phyloP scores from a whole-genome alignment of 345 rosid species.

The Linum usitatissimum region DNA sequence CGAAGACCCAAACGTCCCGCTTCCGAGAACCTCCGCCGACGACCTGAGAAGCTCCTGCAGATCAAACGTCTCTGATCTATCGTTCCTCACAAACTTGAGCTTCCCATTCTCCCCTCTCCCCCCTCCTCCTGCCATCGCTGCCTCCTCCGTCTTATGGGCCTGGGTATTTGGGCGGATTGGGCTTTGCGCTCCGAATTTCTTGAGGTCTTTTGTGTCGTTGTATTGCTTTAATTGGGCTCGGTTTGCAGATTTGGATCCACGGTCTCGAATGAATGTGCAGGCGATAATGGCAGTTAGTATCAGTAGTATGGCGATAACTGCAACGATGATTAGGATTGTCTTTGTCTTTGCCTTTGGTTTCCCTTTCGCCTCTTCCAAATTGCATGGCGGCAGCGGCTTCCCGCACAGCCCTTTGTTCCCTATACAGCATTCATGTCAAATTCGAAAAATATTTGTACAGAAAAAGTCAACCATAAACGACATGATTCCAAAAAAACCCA shows the following conservation, averaged over 20 bases:
- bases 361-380: conserved; percentile 2
- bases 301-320: conserved; percentile 13
- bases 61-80: conserved; percentile 40
- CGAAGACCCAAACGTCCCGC: conserved; percentile 66
- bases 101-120: conserved; percentile 22
- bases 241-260: conserved; percentile 3
- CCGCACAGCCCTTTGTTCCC: conserved; percentile 68
- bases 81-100: conserved; percentile 42
- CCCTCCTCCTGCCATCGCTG: background rate
- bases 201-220: conserved; percentile 19
- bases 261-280: conserved; percentile 7
- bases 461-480: no score
- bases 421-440: conserved; percentile 10
- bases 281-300: conserved; percentile 13
- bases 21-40: conserved; percentile 70
- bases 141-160: background rate
- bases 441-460: no score
- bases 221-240: conserved; percentile 14
- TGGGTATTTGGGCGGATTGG: conserved; percentile 1
- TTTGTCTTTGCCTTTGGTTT: conserved; percentile 24
- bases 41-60: conserved; percentile 72
- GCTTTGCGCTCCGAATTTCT: conserved; percentile 15
- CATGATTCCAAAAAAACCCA: no score
- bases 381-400: conserved; percentile 52
- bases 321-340: conserved; percentile 21